Base-by-base conservation (phyloP, 352 stramenopile genomes). In the Peronospora farinosa region DNA sequence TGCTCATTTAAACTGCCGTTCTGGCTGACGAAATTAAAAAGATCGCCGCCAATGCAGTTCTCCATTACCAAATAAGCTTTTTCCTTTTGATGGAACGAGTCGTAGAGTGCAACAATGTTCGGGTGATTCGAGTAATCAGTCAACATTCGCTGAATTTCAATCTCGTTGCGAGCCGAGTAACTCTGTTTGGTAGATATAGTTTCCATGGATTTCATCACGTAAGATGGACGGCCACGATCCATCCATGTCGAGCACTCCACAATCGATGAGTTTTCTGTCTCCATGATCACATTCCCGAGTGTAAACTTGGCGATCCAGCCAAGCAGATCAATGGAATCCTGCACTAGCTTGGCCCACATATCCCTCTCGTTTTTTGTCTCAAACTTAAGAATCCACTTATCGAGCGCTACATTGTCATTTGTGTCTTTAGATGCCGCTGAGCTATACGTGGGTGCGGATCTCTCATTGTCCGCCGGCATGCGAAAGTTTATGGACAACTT, bases 231-330 rank as follows among this genome's bases (percentile, higher is more conserved):
- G 2, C 60, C 60, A 12, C 67, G 61, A 51, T 86, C 75, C 51
- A 74, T 67, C 75, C 75, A 84, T 11, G 60, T 84, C 39, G 65
- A 83, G 47, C 73, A 85, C 63, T 88, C 77, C 8, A 78, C 58
- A 32, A 86, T 54, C 7, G 66, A 79, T 35, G 72, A 83, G 35
- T 67, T 70, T 15, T 68, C 67, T 31, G 72, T 76, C 45, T 78
- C 61, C 44, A 78, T 81, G 12, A 86, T 57, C 17, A 86, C 60
- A 21, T 56, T 62, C 17, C 77, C 75, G 8, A 86, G 53, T 6
- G 71, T 84, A 51, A 84, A 88, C 52, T 84, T 88, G 61, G 70
- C 66, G 41, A 85, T 82, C 77, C 77, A 88, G 21, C 57, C 52
- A 9, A 84, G 62, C 48, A 88, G 56, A 23, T 88, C 77, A 15